Conservation (phyloP, 2,329 filamentous ascomycete species). For the Emergomyces pasteurianus region DNA sequence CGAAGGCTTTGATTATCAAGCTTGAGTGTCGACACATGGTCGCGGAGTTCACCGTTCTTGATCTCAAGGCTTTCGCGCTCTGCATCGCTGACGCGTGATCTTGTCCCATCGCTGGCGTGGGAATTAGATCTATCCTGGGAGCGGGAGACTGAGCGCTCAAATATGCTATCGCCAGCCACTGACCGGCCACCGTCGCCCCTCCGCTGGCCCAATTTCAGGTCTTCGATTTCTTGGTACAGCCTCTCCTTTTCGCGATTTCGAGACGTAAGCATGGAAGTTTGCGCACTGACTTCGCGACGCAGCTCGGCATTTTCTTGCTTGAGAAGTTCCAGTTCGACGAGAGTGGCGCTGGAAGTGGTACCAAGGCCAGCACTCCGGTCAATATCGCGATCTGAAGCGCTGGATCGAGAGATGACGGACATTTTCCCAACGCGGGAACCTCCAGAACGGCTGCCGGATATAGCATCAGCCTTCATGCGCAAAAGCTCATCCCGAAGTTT, state of each 20-base stretch:
- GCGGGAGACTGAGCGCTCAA: slow-evolving; percentile 87
- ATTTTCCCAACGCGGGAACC: slow-evolving; percentile 24
- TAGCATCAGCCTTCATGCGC: slow-evolving; percentile 39
- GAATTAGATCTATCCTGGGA: slow-evolving; percentile 65
- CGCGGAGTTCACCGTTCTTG: slow-evolving; percentile 69
- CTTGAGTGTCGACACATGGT: slow-evolving; percentile 75
- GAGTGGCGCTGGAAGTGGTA: slow-evolving; percentile 52
- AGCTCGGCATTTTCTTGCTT: slow-evolving; percentile 88
- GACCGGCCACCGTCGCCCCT: slow-evolving; percentile 51
- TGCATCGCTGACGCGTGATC: slow-evolving; percentile 55
- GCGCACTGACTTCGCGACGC: slow-evolving; percentile 81
- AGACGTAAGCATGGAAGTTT: slow-evolving; percentile 95
- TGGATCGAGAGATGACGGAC: slow-evolving; percentile 27
- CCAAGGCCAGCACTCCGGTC: slow-evolving; percentile 35
- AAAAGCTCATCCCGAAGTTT: slow-evolving; percentile 74
- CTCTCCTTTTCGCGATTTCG: slow-evolving; percentile 90
- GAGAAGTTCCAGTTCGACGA: slow-evolving; percentile 73
- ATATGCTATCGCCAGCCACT: slow-evolving; percentile 69
- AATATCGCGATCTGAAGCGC: slow-evolving; percentile 23
- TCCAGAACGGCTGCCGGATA: slow-evolving; percentile 15
- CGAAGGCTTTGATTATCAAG: slow-evolving; percentile 84
- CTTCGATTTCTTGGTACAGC: slow-evolving; percentile 93
- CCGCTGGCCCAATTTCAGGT: slow-evolving; percentile 78
- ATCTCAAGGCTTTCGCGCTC: slow-evolving; percentile 81
- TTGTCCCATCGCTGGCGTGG: slow-evolving; percentile 56